Conservation (phyloP, 23 red algal species). For the Gracilaria domingensis region DNA sequence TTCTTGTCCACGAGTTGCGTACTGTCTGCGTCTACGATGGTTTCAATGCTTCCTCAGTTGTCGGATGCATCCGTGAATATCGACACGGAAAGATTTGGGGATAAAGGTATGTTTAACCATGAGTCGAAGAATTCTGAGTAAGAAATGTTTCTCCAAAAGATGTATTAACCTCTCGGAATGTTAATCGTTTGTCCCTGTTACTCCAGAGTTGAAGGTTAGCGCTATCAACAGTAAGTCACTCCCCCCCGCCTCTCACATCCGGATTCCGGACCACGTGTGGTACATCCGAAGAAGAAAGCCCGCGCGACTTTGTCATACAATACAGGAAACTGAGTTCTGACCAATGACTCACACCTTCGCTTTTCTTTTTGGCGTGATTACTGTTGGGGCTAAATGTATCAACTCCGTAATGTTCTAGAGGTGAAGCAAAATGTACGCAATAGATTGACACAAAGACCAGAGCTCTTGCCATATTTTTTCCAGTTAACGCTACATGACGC, state of each 20-base stretch:
- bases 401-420: conserved; percentile 13
- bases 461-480: conserved; percentile 79
- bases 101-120: conserved; percentile 41
- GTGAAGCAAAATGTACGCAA: conserved; percentile 95
- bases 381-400: not conserved
- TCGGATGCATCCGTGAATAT: conserved; percentile 67
- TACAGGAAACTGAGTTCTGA: not conserved
- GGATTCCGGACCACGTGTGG: not conserved
- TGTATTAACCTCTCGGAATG: not conserved
- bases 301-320: no score
- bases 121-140: not conserved
- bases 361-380: not conserved
- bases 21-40: conserved; percentile 3
- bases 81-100: conserved; percentile 81
- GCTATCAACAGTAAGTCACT: conserved; percentile 72
- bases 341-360: not conserved
- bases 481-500: conserved; percentile 85
- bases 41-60: conserved; percentile 7
- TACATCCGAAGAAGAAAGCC: not conserved
- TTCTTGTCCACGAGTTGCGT: not conserved
- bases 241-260: not conserved
- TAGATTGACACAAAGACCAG: conserved; percentile 73
- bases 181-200: not conserved
- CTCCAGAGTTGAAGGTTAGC: conserved; percentile 69
- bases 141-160: not conserved